A percentile compares a stretch with the other conserved stretches of the same genome.
These are phyloP conservation scores for Auricularia sp. DNA, from an alignment of 768 basidiomycete species.

Conservation along the genomic window DNA sequence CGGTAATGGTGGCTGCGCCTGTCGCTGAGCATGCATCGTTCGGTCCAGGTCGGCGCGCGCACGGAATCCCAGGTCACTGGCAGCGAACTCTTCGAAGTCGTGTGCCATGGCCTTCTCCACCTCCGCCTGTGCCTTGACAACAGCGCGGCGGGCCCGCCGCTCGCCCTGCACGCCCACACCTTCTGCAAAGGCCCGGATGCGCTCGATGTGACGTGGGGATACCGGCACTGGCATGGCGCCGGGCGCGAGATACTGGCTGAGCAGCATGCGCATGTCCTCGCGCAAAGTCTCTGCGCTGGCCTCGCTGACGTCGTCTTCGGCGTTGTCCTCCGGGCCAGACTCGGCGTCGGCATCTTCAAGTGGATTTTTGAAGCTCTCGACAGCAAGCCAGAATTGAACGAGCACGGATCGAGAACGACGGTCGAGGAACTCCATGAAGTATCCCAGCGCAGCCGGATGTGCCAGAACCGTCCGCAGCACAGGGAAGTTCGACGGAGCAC, in stretches of 20 bases:
- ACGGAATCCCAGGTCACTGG: slow-evolving; percentile 87
- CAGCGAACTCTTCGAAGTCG: slow-evolving; percentile 81
- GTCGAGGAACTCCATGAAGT: slow-evolving; percentile 99
- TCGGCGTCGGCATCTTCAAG: slow-evolving; percentile 65
- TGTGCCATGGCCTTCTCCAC: slow-evolving; percentile 85
- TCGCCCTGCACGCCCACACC: slow-evolving; percentile 35
- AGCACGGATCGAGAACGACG: slow-evolving; percentile 71
- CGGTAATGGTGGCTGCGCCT: slow-evolving; percentile 1
- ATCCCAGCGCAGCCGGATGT: slow-evolving; percentile 84
- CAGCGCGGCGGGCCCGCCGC: slow-evolving; percentile 58
- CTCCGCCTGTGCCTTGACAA: slow-evolving; percentile 76
- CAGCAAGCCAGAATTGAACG: slow-evolving; percentile 95
- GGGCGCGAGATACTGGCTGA: slow-evolving; percentile 46
- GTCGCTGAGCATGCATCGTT: background rate
- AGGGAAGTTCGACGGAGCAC: background rate
- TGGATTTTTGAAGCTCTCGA: slow-evolving; percentile 96
- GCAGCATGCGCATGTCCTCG: slow-evolving; percentile 85
- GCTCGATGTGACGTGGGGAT: slow-evolving; percentile 56
- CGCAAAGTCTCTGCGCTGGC: slow-evolving; percentile 46
- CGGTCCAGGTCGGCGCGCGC: slow-evolving; percentile 55
- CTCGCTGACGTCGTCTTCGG: slow-evolving; percentile 44
- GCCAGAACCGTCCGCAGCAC: slow-evolving; percentile 66
- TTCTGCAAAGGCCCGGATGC: slow-evolving; percentile 57
- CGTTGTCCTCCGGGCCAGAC: slow-evolving; percentile 32
- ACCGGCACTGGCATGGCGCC: slow-evolving; percentile 44